Evolutionary conservation across 2,329 filamentous ascomycete species (phyloP).

Genomic region (Pseudocercospora pini-densiflorae): DNA sequence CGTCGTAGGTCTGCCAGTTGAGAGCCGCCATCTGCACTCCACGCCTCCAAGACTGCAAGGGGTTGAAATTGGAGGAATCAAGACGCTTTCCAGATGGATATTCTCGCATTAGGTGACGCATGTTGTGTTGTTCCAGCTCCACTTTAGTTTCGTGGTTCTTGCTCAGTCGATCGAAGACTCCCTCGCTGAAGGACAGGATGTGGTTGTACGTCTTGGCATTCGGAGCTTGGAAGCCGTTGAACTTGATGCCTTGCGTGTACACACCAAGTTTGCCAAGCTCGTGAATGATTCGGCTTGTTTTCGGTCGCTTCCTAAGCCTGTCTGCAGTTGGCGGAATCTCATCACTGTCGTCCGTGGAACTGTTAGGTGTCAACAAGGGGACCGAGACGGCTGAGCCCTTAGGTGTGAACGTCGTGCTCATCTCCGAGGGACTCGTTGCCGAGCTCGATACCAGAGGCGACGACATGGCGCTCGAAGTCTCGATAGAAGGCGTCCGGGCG

Average conservation of each 20-base stretch:
- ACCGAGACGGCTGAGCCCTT: slow-evolving; percentile 62
- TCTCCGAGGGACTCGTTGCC: slow-evolving; percentile 56
- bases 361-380: slow-evolving; percentile 60
- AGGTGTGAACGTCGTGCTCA: slow-evolving; percentile 51
- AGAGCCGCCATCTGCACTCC: slow-evolving; percentile 97
- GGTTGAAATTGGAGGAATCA: slow-evolving; percentile 91
- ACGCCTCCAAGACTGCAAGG: slow-evolving; percentile 88
- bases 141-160: slow-evolving; percentile 76
- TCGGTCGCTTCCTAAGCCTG: slow-evolving; percentile 66
- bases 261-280: slow-evolving; percentile 85
- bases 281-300: slow-evolving; percentile 81
- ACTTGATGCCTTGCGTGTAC: slow-evolving; percentile 78
- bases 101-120: slow-evolving; percentile 87
- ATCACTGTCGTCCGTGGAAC: slow-evolving; percentile 80
- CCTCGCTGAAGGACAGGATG: slow-evolving; percentile 93
- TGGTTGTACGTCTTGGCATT: slow-evolving; percentile 91
- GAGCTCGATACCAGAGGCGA: slow-evolving; percentile 57
- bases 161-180: slow-evolving; percentile 79
- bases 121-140: slow-evolving; percentile 85
- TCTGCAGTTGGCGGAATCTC: slow-evolving; percentile 60
- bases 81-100: slow-evolving; percentile 85
- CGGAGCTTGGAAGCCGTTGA: slow-evolving; percentile 72
- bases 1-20: slow-evolving; percentile 98
- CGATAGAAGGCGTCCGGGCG: slow-evolving; percentile 64
- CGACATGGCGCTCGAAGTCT: slow-evolving; percentile 58